Conservation (phyloP, 163 green algal genomes). For the Chloromonas sp. region DNA sequence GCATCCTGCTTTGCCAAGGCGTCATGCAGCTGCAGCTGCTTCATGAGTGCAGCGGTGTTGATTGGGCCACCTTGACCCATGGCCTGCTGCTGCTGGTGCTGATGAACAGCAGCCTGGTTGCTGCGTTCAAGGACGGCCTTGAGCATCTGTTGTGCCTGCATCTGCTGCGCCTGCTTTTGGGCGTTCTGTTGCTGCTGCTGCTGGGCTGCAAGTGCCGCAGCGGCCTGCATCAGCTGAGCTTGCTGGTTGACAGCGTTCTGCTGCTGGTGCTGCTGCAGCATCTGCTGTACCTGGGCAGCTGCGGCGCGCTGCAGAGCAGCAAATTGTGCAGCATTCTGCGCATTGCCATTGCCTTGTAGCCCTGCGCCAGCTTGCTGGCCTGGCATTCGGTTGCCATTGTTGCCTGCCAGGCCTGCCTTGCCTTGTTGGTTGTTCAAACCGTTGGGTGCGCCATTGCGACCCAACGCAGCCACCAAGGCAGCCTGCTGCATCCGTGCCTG, state of each 20-base stretch:
- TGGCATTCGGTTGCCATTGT: not conserved
- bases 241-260: not conserved
- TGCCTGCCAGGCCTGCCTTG: no score
- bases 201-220: not conserved
- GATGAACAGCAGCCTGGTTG: not conserved
- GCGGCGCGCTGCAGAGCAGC: not conserved
- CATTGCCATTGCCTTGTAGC: not conserved
- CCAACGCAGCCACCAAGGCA: not conserved
- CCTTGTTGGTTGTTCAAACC: no score
- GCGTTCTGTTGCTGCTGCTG: not conserved
- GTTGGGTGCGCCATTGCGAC: not conserved
- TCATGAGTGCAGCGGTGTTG: conserved; percentile 1
- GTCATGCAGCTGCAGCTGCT: conserved; percentile 14
- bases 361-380: not conserved
- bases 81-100: conserved; percentile 21
- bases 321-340: not conserved
- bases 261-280: not conserved
- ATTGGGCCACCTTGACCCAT: conserved; percentile 7
- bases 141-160: conserved; percentile 1
- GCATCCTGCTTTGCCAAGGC: conserved; percentile 6
- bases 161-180: conserved; percentile 6
- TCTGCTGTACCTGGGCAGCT: not conserved
- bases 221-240: not conserved
- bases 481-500: not conserved
- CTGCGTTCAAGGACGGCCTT: not conserved